Evolutionary conservation across 495 filamentous ascomycete genomes (phyloP), one percentile per base, ranked within the genome.

Genomic region (Aspergillus biplanus): DNA sequence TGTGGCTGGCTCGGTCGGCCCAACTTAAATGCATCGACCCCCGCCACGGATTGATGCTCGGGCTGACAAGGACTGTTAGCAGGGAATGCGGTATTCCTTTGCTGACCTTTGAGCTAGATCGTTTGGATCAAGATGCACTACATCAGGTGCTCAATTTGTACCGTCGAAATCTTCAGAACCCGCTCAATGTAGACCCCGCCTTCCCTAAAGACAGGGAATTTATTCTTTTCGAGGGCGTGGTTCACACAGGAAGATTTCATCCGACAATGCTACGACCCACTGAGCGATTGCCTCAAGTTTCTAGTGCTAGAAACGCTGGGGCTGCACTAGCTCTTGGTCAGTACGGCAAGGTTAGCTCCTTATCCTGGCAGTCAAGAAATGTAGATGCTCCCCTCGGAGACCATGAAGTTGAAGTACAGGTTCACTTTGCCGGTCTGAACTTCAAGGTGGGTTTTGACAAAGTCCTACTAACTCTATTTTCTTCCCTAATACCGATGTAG

Each of bases 1-100:
- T 62, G 7, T 62, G 59, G 59, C 18, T 56, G 13, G 56, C 59
- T 9, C 37, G 27, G n/a, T 15, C 37, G 3, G 15, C n/a, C 13
- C 49, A 53, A 7, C 46, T 61, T 8, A 6, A 31, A 18, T 61
- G 59, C 50, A 42, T 44, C 11, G 59, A 61, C 37, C 59, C 59
- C 5, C 33, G 35, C 11, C 44, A 9, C 16, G 59, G 33, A 5
- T 5, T 21, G 52, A 31, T 48, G 9, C 34, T 42, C 15, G 59
- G 59, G 7, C 8, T 56, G 5, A 33, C 52, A 16, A 34, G 59
- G 0, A 15, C 52, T 2, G 15, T 48, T 3, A 50, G 59, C 27
- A 21, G 13, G 7, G 59, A 62, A 49, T 5, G 55, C 16, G 21
- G 4, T 6, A 32, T 60, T 3, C 33, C 52, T 33, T 31, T 60